These are phyloP conservation scores for Tylopilus vinaceipallidus DNA, from an alignment of 768 basidiomycete species.

Conservation along the genomic window DNA sequence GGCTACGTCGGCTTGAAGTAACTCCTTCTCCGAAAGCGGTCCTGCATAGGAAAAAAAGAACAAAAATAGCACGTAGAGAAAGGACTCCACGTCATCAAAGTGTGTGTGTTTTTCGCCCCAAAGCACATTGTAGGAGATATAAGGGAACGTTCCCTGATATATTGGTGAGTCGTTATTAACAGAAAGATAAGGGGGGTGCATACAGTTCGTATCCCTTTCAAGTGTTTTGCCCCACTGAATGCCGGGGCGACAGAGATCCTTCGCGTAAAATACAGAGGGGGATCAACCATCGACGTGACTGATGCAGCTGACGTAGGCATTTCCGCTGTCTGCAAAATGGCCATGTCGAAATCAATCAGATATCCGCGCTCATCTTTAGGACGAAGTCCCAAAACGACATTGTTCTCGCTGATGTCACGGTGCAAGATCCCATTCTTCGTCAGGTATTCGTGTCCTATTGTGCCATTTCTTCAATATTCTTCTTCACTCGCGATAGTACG, in stretches of 20 bases:
- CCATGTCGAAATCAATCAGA: slow-evolving; percentile 32
- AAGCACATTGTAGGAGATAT: slow-evolving; percentile 12
- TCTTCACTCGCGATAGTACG: background rate
- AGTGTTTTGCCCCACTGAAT: background rate
- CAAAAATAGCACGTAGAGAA: slow-evolving; percentile 14
- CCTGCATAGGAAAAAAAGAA: slow-evolving; percentile 13
- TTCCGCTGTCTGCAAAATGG: background rate
- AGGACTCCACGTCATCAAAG: slow-evolving; percentile 16
- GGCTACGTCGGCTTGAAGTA: background rate
- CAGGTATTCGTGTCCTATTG: slow-evolving; percentile 17
- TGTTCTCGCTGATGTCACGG: slow-evolving; percentile 35
- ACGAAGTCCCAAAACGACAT: slow-evolving; percentile 27
- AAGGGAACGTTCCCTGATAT: slow-evolving; percentile 7
- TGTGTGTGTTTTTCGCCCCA: background rate
- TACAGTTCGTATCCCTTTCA: slow-evolving; percentile 2
- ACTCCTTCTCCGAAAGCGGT: background rate
- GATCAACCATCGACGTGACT: no score
- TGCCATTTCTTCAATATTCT: background rate
- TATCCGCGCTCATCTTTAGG: slow-evolving; percentile 22
- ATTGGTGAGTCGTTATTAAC: background rate
- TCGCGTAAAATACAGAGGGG: no score
- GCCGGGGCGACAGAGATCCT: background rate
- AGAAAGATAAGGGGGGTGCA: background rate
- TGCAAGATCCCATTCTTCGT: slow-evolving; percentile 27
- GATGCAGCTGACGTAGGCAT: background rate